phyloP scores from a whole-genome alignment of 2,329 filamentous ascomycete species.

The Macrophomina pseudophaseolina region DNA sequence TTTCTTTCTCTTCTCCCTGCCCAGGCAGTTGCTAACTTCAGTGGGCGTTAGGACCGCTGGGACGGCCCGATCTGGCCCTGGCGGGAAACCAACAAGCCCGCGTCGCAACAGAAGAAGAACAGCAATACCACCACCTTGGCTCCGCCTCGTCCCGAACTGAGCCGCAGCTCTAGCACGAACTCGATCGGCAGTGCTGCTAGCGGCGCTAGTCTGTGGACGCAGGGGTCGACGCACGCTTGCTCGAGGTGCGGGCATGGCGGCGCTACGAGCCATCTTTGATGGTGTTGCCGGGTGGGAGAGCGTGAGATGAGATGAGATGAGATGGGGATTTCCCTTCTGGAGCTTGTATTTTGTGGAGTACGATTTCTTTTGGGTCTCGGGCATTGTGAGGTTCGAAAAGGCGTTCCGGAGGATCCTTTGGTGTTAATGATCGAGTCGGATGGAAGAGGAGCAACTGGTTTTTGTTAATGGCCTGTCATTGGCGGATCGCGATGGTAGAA shows the following conservation, averaged over 20 bases:
- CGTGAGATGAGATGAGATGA: background rate
- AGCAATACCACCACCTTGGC: slow-evolving; percentile 2
- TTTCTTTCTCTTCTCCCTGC: background rate
- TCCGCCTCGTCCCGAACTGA: slow-evolving; percentile 9
- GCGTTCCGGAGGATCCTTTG: slow-evolving; percentile 1
- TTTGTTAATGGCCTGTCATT: slow-evolving; percentile 16
- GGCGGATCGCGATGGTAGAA: slow-evolving; percentile 11
- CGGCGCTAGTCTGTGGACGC: slow-evolving; percentile 13
- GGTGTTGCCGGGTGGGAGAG: background rate
- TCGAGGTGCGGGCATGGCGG: slow-evolving; percentile 15
- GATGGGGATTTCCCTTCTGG: background rate
- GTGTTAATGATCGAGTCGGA: slow-evolving; percentile 24
- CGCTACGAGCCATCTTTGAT: slow-evolving; percentile 17
- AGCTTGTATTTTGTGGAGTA: background rate
- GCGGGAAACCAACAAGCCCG: slow-evolving; percentile 23
- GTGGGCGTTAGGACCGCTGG: slow-evolving; percentile 23
- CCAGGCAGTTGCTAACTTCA: slow-evolving; percentile 1
- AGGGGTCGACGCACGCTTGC: background rate
- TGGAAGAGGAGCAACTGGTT: background rate
- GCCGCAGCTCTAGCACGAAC: slow-evolving; percentile 8
- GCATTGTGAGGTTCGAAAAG: background rate
- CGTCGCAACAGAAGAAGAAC: slow-evolving; percentile 20
- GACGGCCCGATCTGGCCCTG: slow-evolving; percentile 22
- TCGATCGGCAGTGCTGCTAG: background rate
- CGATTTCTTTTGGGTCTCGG: background rate